These are phyloP conservation scores for Colletotrichum viniferum DNA, from an alignment of 2,329 filamentous ascomycete species.

Conservation along the genomic window DNA sequence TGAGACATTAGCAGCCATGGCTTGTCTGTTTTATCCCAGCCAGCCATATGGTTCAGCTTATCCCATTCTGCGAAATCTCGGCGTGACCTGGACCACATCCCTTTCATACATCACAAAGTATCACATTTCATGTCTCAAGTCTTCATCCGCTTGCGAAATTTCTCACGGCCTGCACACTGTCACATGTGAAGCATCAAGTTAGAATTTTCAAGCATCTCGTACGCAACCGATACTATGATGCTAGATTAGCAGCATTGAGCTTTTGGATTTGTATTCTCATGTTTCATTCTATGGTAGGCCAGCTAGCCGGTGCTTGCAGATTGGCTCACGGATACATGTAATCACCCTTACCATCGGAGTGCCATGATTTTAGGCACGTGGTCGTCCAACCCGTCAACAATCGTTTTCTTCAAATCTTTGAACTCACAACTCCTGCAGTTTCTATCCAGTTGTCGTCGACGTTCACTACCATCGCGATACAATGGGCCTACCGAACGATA, in stretches of 20 bases:
- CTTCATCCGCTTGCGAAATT: neutral
- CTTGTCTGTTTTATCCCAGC: neutral
- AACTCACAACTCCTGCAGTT: neutral
- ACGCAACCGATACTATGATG: neutral
- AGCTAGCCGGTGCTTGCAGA: neutral
- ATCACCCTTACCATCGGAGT: neutral
- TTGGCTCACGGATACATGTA: neutral
- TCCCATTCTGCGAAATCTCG: fast-evolving
- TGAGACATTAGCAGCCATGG: neutral
- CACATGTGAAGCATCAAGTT: neutral
- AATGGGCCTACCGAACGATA: neutral
- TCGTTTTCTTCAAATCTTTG: neutral
- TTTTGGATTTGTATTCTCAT: neutral
- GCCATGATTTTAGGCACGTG: neutral
- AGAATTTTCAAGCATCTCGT: neutral
- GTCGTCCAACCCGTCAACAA: neutral
- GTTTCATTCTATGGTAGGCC: too few relatives aligned
- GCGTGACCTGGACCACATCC: neutral
- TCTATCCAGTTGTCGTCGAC: too few relatives aligned
- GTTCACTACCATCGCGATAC: neutral
- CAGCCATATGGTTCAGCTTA: neutral
- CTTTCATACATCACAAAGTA: neutral
- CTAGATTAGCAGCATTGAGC: neutral
- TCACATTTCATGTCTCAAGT: neutral
- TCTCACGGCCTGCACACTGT: neutral